Percentiles rank a stretch among this genome's conserved stretches.
phyloP scores from a whole-genome alignment of 2,329 filamentous ascomycete species.

The Coniella vitis region DNA sequence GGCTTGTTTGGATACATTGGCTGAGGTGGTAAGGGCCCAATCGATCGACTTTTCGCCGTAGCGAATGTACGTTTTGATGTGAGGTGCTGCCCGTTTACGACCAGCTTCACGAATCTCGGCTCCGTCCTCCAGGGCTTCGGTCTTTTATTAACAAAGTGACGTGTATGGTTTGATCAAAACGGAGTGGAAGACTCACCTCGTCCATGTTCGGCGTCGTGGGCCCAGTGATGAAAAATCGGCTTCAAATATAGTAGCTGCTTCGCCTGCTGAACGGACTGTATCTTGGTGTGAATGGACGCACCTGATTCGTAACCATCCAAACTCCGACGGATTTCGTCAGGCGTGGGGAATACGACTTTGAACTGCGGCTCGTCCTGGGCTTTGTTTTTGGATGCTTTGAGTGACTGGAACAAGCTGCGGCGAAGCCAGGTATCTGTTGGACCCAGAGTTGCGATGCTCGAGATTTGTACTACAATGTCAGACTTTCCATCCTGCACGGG shows the following conservation, averaged over 20 bases:
- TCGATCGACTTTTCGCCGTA: conserved; percentile 56
- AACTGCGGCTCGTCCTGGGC: conserved; percentile 39
- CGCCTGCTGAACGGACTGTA: conserved; percentile 59
- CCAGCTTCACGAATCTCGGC: conserved; percentile 41
- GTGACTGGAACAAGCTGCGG: conserved; percentile 51
- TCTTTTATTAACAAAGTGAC: neutral
- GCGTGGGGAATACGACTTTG: conserved; percentile 74
- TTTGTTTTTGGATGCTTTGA: conserved; percentile 29
- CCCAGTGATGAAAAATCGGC: conserved; percentile 71
- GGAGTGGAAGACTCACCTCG: conserved; percentile 19
- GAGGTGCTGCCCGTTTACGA: conserved; percentile 66
- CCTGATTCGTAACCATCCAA: conserved; percentile 75
- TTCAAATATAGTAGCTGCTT: conserved; percentile 69
- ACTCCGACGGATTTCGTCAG: conserved; percentile 68
- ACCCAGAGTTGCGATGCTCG: conserved; percentile 76
- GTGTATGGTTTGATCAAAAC: neutral
- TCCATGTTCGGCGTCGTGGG: conserved; percentile 45
- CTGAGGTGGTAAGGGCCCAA: conserved; percentile 84
- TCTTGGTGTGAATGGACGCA: conserved; percentile 74
- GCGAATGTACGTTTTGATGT: conserved; percentile 84
- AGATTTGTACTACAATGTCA: conserved; percentile 59
- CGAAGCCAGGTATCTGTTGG: conserved; percentile 65
- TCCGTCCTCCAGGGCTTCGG: conserved; percentile 9
- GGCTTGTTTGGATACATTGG: conserved; percentile 84
- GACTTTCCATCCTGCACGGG: conserved; percentile 35